phyloP scores from a whole-genome alignment of 1,284 basidiomycete species.

The Polyporus tsugae region DNA sequence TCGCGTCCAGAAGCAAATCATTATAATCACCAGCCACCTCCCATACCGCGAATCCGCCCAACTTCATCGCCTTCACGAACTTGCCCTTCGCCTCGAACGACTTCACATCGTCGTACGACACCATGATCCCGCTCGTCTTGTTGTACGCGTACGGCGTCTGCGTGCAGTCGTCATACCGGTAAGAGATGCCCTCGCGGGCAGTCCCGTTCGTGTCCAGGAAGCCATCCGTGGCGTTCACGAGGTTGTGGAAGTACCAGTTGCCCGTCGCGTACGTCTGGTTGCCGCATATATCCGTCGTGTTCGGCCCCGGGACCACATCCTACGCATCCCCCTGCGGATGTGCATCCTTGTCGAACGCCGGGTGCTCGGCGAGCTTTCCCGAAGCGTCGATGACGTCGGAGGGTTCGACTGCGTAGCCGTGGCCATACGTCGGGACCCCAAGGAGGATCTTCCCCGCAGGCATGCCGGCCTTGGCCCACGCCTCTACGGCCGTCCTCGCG shows the following conservation, averaged over 20 bases:
- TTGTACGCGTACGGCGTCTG: constrained; percentile 73
- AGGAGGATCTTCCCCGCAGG: constrained; percentile 77
- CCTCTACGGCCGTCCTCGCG: constrained; percentile 70
- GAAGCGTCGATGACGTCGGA: constrained; percentile 44
- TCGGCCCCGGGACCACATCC: constrained; percentile 49
- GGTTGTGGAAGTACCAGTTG: constrained; percentile 52
- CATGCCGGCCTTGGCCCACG: constrained; percentile 81
- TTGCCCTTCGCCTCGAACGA: constrained; percentile 65
- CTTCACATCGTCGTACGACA: constrained; percentile 63
- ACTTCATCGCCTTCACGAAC: constrained; percentile 44
- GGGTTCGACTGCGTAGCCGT: constrained; percentile 55
- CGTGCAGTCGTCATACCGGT: constrained; percentile 63
- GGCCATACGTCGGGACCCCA: constrained; percentile 80
- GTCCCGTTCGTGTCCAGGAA: constrained; percentile 61
- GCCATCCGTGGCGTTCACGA: constrained; percentile 52
- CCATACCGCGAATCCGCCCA: constrained; percentile 64
- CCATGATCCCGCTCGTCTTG: constrained; percentile 52
- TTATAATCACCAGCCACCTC: constrained; percentile 59
- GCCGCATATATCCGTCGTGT: constrained; percentile 42
- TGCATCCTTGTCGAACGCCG: constrained; percentile 47
- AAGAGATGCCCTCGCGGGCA: constrained; percentile 51
- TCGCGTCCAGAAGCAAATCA: constrained; percentile 15
- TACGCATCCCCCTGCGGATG: constrained; percentile 56
- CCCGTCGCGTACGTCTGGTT: constrained; percentile 52
- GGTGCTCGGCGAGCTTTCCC: constrained; percentile 50